Evolutionary conservation across 2,329 filamentous ascomycete species (phyloP), one percentile per base, ranked within the genome.

Genomic region (Aureobasidium sp.): DNA sequence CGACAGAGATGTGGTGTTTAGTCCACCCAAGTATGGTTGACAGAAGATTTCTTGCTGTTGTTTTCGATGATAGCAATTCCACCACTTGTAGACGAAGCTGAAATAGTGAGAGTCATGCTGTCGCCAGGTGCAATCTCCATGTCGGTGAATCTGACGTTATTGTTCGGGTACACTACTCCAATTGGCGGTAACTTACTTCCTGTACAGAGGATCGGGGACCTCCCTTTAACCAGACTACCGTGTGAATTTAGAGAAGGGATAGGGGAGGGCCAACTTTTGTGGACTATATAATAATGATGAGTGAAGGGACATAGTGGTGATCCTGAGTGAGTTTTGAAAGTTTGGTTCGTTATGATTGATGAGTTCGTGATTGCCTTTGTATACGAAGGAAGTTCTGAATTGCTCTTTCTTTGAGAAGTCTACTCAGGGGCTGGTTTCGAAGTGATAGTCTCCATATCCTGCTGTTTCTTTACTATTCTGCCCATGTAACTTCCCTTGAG

Each of bases 161-260:
- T 20, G 3, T 36, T 13, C 16, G 50, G 50, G n/a, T n/a, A n/a
- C n/a, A n/a, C n/a, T 25, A 51, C 33, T n/a, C 16, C 29, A 51
- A 33, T 31, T 51, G 48, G 48, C 48, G 48, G 48, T 51, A 33
- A 51, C 10, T 51, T 51, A 51, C 48, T n/a, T 51, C 48, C 48
- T 51, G 48, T 51, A 51, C 48, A 51, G 48, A 51, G 48, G 27
- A 51, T 51, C 48, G 27, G 48, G 27, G 48, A n/a, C 33, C 48
- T 33, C 48, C 48, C 48, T 51, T 11, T 16, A 33, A 20, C 48
- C 48, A 51, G 27, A 51, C 48, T 51, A 51, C 47, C 47, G 47
- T 50, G 47, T 50, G 47, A 27, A 31, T 18, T 51, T 33, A 51
- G 7, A 33, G 27, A 25, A 51, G 48, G 48, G 48, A 33, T 51